These are phyloP conservation scores for Fragaria iinumae DNA, from an alignment of 306 rosid genomes.

Conservation along the genomic window DNA sequence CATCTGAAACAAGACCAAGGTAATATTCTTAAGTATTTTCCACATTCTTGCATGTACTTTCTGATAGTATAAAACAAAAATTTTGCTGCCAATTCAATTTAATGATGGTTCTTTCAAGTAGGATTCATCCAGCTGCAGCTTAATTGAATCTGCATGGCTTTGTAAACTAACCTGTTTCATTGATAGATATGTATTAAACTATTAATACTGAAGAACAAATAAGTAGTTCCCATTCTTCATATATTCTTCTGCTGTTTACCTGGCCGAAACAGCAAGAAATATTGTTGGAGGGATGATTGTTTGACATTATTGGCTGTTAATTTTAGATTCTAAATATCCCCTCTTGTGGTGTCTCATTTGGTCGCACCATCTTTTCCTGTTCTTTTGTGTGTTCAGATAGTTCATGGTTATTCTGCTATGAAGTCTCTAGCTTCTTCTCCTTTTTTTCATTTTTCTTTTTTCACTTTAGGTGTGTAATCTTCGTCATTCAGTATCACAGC, in stretches of 20 bases:
- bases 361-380: not conserved
- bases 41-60: conserved; percentile 6
- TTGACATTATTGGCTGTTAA: not conserved
- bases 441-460: not conserved
- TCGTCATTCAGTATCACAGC: not conserved
- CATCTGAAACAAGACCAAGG: conserved; percentile 9
- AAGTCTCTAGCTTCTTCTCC: not conserved
- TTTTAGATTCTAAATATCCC: not conserved
- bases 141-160: not conserved
- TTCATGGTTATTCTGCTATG: not conserved
- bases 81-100: conserved; percentile 3
- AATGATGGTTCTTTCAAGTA: not conserved
- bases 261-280: not conserved
- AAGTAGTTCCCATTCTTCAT: not conserved
- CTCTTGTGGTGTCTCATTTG: not conserved
- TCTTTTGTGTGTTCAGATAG: not conserved
- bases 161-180: not conserved
- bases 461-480: not conserved
- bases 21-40: conserved; percentile 4
- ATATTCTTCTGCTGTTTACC: not conserved
- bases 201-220: not conserved
- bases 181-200: not conserved
- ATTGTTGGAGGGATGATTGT: not conserved
- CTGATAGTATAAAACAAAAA: not conserved
- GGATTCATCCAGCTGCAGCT: conserved; percentile 6